Evolutionary conservation across 305 asterid species (phyloP), one percentile per base, ranked within the genome.

Genomic region (Vinca major): DNA sequence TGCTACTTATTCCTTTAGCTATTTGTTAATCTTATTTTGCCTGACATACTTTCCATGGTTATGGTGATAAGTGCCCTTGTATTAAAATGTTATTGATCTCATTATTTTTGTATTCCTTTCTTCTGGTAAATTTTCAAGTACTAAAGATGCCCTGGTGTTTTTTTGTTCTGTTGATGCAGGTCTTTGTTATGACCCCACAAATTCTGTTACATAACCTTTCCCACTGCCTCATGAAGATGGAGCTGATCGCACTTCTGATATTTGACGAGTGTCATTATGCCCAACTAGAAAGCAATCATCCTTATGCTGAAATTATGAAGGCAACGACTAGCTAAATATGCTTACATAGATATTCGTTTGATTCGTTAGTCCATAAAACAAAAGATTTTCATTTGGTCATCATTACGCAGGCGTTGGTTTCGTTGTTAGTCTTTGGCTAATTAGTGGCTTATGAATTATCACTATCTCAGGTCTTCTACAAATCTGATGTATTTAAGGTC

Each of bases 181-280:
- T 93, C 84, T 86, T 93, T 75, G 97, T 91, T 68, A 93, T 93
- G 97, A 93, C 96, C 68, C 97, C 99, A 67, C 86, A 89, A 81
- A 80, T 88, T 77, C 81, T 93, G 85, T 72, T 88, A 68, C 91
- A 83, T 72, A 78, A 81, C 82, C 83, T 93, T 45, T 85, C 92
- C 69, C 99, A 93, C 82, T 84, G 96, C 87, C 85, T 81, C 74
- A 84, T 91, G 60, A 86, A 77, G 79, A 86, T 93, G 75, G 99
- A 93, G 81, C 74, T 71, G 74, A 84, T 93, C 66, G 86, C 96
- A 16, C 97, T 93, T 74, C 81, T 93, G 80, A 93, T 93, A 78
- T 93, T 93, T 84, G 99, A 93, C 71, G 99, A 93, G 80, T 93
- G 99, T 72, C 99, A 93, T 75, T 82, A 93, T 80, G 99, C 99